Base-by-base conservation (phyloP, 148 eudicot species). In the Amaranthus palmeri region DNA sequence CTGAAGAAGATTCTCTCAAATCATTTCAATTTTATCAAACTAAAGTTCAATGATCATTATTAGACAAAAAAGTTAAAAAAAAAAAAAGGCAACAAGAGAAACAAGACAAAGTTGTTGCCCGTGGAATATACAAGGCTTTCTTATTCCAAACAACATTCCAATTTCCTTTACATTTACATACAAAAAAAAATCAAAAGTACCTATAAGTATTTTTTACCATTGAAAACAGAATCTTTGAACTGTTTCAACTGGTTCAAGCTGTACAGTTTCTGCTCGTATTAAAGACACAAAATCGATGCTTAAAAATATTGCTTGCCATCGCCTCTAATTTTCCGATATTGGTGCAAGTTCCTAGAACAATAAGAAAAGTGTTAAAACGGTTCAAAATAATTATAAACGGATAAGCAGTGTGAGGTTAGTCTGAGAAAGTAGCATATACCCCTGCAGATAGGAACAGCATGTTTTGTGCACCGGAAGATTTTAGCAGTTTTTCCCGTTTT, bases 301-400 rank as follows among this genome's bases (percentile, higher is more conserved):
- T 55, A n/a, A n/a, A 13, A 59, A 56, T 65, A 6, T 12, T n/a
- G 69, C 15, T 64, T 65, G 48, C 8, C 13, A n/a, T 44, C 62
- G 6, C 46, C 14, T 73, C 54, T 70, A 81, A 53, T 67, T 65
- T 78, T 86, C 85, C 8, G 77, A 65, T 72, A 77, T 83, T 59
- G 86, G 80, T 15, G 80, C 69, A 65, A 68, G 71, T 65, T 82
- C 90, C 93, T 88, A 75, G 54, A 56, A 73, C 54, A 67, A 77
- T 57, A 45, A 15, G 40, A 12, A 46, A 67, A 68, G 9, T 49
- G 72, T 78, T 52, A 77, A 56, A 52, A 47, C 48, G 73, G 54
- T 15, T 76, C 45, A 58, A 45, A 50, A 25, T 4, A 54, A n/a
- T 47, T 9, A 57, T 12, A 60, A 15, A 50, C 8, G 43, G 12